A percentile compares a stretch with the other conserved stretches of the same genome.
These are phyloP conservation scores for Cajanus cajan DNA, from an alignment of 306 rosid genomes.

Conservation along the genomic window DNA sequence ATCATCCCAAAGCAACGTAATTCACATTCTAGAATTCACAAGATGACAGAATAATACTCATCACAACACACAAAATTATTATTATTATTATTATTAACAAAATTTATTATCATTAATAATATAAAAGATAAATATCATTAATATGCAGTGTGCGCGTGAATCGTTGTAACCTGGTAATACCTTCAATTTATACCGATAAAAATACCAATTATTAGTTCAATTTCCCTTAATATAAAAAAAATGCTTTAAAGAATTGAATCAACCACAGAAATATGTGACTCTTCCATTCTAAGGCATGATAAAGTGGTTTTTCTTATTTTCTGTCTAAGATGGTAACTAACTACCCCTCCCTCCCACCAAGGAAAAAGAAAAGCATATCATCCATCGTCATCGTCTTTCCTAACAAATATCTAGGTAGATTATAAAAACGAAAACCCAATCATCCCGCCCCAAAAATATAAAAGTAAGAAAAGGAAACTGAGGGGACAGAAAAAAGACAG, in stretches of 20 bases:
- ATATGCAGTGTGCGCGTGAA: too few relatives aligned
- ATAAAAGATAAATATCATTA: neutral
- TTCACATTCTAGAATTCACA: slow-evolving; percentile 17
- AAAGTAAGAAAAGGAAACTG: neutral
- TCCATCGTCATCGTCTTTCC: neutral
- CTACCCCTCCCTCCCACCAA: neutral
- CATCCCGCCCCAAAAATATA: neutral
- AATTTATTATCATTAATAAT: neutral
- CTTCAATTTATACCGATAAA: too few relatives aligned
- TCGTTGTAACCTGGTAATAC: too few relatives aligned
- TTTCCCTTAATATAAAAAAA: neutral
- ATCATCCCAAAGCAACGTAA: slow-evolving; percentile 11
- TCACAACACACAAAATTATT: neutral
- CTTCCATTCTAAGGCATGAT: slow-evolving; percentile 6
- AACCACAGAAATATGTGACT: neutral
- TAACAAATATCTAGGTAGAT: slow-evolving; percentile 20
- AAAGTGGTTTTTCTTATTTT: neutral
- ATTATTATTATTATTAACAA: neutral
- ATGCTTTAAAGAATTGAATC: neutral
- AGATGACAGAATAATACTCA: neutral
- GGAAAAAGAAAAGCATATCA: neutral
- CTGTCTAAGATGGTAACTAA: slow-evolving; percentile 1
- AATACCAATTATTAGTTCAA: neutral
- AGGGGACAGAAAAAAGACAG: slow-evolving; percentile 17
- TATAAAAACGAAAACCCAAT: slow-evolving; percentile 3